phyloP scores from a whole-genome alignment of 2,329 filamentous ascomycete genomes.

The Paecilomyces sp. region DNA sequence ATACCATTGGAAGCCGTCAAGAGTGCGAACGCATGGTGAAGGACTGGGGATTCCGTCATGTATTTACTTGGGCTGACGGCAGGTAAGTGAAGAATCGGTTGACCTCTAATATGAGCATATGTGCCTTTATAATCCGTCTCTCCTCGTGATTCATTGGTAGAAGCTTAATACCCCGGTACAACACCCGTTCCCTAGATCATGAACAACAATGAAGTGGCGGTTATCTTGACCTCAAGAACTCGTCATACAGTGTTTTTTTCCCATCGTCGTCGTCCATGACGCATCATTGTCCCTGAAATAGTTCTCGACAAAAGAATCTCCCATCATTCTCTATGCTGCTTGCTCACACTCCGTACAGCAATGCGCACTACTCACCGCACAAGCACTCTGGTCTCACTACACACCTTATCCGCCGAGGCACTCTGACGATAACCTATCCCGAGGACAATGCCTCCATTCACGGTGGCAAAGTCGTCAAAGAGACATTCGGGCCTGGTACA shows the following conservation, averaged over 20 bases:
- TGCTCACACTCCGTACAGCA: constrained; percentile 27
- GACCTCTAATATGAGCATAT: background rate
- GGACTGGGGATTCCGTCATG: constrained; percentile 52
- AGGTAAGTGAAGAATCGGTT: constrained; percentile 34
- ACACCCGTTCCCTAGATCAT: background rate
- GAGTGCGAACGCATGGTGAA: constrained; percentile 50
- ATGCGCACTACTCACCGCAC: constrained; percentile 55
- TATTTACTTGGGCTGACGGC: constrained; percentile 57
- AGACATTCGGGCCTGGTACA: constrained; percentile 49
- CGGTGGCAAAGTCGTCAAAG: constrained; percentile 32
- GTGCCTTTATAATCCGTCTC: background rate
- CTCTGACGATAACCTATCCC: constrained; percentile 53
- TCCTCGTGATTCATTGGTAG: background rate
- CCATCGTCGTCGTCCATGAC: background rate
- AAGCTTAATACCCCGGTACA: background rate
- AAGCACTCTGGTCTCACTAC: constrained; percentile 50
- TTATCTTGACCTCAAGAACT: background rate
- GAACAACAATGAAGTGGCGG: background rate
- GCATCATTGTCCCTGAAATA: background rate
- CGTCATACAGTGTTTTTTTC: background rate
- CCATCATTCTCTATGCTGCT: background rate
- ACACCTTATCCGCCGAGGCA: constrained; percentile 51
- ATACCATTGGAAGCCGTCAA: constrained; percentile 24
- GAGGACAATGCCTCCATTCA: constrained; percentile 34
- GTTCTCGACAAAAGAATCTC: background rate